Evolutionary conservation across 2,329 filamentous ascomycete genomes (phyloP), one percentile per base, ranked within the genome.

Genomic region (Ceratocystis harringtonii): DNA sequence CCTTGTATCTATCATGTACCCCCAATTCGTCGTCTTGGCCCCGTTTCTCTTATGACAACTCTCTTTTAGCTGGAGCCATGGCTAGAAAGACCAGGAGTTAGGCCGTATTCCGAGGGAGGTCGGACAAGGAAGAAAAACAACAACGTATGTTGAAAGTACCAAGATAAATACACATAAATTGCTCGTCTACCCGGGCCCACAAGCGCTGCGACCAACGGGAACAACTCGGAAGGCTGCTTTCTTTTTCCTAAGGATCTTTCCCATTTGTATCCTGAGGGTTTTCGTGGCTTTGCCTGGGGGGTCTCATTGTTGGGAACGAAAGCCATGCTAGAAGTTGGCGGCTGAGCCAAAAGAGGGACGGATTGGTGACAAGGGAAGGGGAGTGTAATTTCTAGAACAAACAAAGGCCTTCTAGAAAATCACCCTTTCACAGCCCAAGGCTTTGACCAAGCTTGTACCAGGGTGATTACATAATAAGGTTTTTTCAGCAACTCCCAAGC

Each of bases 161-260:
- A 52, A 28, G 25, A 52, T 25, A 25, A 52, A 52, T 10, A 25
- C 25, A 57, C 22, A 12, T 28, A 57, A 57, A 57, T 32, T 28
- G 2, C 30, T 32, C 22, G 52, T 32, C 52, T 30, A 58, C 52
- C 52, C 25, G 52, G 52, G 52, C 52, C 52, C 52, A 58, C 52
- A n/a, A 7, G 52, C 52, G 52, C 28, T 58, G 52, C 52, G 7
- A 58, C 52, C 52, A 58, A 36, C 52, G 52, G 52, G 52, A 58
- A 58, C 52, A 58, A 58, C 12, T 30, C 52, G 52, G 52, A 28
- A 58, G n/a, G 52, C 52, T 32, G 28, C 52, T 58, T 58, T 32
- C n/a, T 8, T 10, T 58, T 58, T 32, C n/a, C 15, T 4, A 12
- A 36, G 52, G 52, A 58, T 36, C 22, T n/a, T 41, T 12, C 28